These are phyloP conservation scores for Effrenium voratum DNA, from an alignment of 73 alveolate genomes.

Conservation along the genomic window DNA sequence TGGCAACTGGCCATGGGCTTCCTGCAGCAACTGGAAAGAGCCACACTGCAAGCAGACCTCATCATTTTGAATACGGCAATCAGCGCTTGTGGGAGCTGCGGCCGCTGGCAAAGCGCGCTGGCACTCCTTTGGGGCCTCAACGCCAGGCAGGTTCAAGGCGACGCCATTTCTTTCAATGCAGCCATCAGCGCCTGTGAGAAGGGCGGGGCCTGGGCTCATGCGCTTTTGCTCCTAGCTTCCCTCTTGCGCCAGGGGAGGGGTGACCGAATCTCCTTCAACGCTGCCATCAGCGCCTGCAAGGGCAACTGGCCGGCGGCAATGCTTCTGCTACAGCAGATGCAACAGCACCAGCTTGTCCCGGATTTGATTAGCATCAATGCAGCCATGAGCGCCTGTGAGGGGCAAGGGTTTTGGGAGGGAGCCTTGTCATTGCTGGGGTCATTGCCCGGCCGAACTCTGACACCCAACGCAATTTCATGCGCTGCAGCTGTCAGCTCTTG, in stretches of 20 bases:
- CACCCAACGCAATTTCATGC: not conserved
- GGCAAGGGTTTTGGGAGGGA: constrained; percentile 32
- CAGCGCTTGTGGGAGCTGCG: not conserved
- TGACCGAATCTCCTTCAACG: constrained; percentile 17
- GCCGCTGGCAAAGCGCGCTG: constrained; percentile 12
- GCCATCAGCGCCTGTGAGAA: constrained; percentile 3
- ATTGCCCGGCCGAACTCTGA: not conserved
- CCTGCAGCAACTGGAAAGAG: not conserved
- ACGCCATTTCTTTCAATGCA: not conserved
- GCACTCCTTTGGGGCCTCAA: not conserved
- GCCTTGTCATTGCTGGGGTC: constrained; percentile 17
- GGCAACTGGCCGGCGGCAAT: constrained; percentile 15
- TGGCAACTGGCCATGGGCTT: constrained; percentile 1
- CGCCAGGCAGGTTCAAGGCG: not conserved
- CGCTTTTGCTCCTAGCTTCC: constrained; percentile 6
- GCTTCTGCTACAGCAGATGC: not conserved
- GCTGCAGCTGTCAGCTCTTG: constrained; percentile 45
- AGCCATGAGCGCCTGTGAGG: constrained; percentile 35
- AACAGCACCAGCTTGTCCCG: not conserved
- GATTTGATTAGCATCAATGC: constrained; percentile 35
- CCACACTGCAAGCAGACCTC: constrained; percentile 1
- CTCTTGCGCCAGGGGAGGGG: not conserved
- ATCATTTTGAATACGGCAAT: constrained; percentile 24
- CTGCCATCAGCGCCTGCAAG: constrained; percentile 40
- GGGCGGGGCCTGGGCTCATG: not conserved